These are phyloP conservation scores for Gnaphalium uliginosum DNA, from an alignment of 129 eudicot genomes.

Conservation along the genomic window DNA sequence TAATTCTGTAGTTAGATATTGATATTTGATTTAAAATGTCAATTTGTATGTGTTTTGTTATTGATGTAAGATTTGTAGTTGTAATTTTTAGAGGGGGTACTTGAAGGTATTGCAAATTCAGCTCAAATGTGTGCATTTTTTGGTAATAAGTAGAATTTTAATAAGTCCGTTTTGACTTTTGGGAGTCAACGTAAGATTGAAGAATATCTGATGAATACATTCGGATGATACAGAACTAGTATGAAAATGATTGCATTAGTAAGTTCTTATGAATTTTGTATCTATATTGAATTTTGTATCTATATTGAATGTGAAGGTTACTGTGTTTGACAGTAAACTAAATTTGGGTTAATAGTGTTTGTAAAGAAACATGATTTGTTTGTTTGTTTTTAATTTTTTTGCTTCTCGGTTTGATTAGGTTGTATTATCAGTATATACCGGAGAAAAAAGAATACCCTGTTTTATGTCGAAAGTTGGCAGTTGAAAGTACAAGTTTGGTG, in stretches of 20 bases:
- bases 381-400: not conserved
- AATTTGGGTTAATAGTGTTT: not conserved
- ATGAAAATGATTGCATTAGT: not conserved
- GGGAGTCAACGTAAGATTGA: conserved; percentile 6
- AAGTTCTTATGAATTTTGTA: not conserved
- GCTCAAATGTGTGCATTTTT: no score
- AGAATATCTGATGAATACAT: not conserved
- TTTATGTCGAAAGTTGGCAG: conserved; percentile 63
- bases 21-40: not conserved
- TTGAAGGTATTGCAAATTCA: not conserved
- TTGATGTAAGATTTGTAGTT: not conserved
- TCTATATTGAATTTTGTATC: no score
- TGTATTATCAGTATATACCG: conserved; percentile 86
- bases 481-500: conserved; percentile 47
- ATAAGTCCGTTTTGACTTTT: conserved; percentile 7
- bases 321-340: not conserved
- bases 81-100: not conserved
- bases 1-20: no score
- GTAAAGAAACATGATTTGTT: conserved; percentile 9
- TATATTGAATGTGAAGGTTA: not conserved
- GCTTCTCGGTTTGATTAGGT: conserved; percentile 42
- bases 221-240: conserved; percentile 4
- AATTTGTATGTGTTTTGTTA: not conserved
- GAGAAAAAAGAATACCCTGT: conserved; percentile 90
- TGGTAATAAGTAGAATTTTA: not conserved